phyloP scores from a whole-genome alignment of 225 moss, liverwort and hornwort genomes.

The Climacium dendroides region DNA sequence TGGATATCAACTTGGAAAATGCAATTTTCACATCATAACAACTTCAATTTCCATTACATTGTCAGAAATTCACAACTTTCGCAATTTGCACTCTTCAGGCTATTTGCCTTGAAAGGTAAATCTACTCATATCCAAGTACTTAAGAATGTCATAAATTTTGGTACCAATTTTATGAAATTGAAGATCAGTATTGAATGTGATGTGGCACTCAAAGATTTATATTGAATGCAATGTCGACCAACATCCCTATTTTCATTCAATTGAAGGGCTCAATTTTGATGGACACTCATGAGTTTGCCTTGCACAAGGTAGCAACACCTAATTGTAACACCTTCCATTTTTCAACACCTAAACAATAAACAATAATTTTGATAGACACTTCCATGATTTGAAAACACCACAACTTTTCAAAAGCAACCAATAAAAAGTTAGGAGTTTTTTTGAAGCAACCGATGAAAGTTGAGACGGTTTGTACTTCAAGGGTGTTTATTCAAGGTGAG shows the following conservation, averaged over 20 bases:
- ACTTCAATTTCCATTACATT: neutral
- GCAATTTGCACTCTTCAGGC: no score
- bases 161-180: neutral
- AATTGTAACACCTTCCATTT: neutral
- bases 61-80: neutral
- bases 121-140: neutral
- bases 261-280: neutral
- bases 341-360: neutral
- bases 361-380: neutral
- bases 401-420: neutral
- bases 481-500: neutral
- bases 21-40: neutral
- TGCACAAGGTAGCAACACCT: fast-evolving
- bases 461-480: neutral
- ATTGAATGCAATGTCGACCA: neutral
- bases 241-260: neutral
- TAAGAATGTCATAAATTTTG: neutral
- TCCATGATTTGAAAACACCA: neutral
- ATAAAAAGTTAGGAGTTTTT: neutral
- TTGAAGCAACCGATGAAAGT: neutral
- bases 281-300: neutral
- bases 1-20: neutral
- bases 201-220: neutral
- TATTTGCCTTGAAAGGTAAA: fast-evolving
- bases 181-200: neutral